Evolutionary conservation across 1,139 yeast genomes (phyloP).

Genomic region (Yamadazyma friedrichii): DNA sequence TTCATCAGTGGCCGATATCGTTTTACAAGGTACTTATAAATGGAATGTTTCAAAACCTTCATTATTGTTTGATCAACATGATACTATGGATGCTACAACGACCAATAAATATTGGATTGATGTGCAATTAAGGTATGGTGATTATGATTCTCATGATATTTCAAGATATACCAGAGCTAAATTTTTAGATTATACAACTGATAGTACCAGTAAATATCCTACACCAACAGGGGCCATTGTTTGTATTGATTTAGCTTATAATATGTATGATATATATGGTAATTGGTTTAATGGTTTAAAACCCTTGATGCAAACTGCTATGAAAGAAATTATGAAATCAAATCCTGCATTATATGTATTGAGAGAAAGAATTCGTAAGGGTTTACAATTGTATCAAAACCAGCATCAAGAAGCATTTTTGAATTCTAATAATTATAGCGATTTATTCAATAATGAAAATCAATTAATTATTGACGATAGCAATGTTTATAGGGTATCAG

Average conservation of each 20-base stretch:
- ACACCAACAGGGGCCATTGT: constrained; percentile 91
- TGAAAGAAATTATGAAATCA: constrained; percentile 92
- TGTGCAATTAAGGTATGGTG: constrained; percentile 93
- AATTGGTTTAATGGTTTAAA: constrained; percentile 97
- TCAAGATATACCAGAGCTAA: constrained; percentile 93
- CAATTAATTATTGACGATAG: constrained; percentile 89
- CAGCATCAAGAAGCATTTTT: constrained; percentile 92
- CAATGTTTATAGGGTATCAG: constrained; percentile 90
- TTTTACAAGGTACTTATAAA: constrained; percentile 68
- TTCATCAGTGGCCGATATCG: constrained; percentile 90
- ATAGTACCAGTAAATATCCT: constrained; percentile 82
- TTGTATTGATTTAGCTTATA: constrained; percentile 91
- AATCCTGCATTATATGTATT: constrained; percentile 92
- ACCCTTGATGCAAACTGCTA: constrained; percentile 84
- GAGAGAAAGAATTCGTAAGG: constrained; percentile 91
- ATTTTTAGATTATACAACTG: constrained; percentile 88
- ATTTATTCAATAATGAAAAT: constrained; percentile 78
- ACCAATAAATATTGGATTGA: constrained; percentile 91
- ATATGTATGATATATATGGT: constrained; percentile 95
- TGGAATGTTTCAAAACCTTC: constrained; percentile 91
- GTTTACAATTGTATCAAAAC: constrained; percentile 87
- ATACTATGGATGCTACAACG: constrained; percentile 46
- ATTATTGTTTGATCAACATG: constrained; percentile 62
- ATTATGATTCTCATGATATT: constrained; percentile 95
- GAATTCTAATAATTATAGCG: constrained; percentile 87